Percentiles rank a stretch among this genome's conserved stretches.
Conservation (phyloP, 2,329 filamentous ascomycete genomes). For the Neospermospora avenae region DNA sequence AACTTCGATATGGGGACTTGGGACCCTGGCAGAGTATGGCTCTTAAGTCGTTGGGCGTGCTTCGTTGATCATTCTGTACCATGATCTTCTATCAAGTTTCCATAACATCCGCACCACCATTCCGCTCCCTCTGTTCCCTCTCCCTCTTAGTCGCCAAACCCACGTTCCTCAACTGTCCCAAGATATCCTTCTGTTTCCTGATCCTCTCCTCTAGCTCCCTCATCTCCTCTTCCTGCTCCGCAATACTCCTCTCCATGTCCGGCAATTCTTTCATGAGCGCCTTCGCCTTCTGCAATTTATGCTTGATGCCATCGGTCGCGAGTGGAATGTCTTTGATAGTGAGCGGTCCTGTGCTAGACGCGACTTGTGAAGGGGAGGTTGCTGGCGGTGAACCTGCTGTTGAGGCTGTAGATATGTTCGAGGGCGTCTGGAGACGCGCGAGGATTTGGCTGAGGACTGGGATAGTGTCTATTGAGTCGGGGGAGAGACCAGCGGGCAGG, state of each 20-base stretch:
- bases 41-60: background rate
- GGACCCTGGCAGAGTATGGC: background rate
- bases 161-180: slow-evolving; percentile 52
- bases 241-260: slow-evolving; percentile 63
- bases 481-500: slow-evolving; percentile 63
- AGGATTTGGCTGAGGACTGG: slow-evolving; percentile 79
- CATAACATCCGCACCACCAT: slow-evolving; percentile 41
- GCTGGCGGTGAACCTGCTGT: slow-evolving; percentile 32
- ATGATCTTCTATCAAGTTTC: slow-evolving; percentile 34
- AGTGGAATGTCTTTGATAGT: slow-evolving; percentile 70
- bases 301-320: slow-evolving; percentile 74
- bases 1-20: background rate
- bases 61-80: background rate
- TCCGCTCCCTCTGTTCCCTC: slow-evolving; percentile 33
- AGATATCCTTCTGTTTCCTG: slow-evolving; percentile 55
- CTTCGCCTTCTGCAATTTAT: slow-evolving; percentile 78
- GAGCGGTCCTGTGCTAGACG: slow-evolving; percentile 28
- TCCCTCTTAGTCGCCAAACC: slow-evolving; percentile 42
- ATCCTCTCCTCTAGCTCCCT: slow-evolving; percentile 62
- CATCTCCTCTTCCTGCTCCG: slow-evolving; percentile 72
- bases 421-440: slow-evolving; percentile 60
- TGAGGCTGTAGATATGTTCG: slow-evolving; percentile 27
- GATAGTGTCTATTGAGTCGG: slow-evolving; percentile 81
- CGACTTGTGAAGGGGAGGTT: slow-evolving; percentile 37
- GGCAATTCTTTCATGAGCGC: slow-evolving; percentile 62